Percentiles rank a stretch among this genome's conserved stretches.
phyloP scores from a whole-genome alignment of 306 rosid genomes.

The Carpinus viminea region DNA sequence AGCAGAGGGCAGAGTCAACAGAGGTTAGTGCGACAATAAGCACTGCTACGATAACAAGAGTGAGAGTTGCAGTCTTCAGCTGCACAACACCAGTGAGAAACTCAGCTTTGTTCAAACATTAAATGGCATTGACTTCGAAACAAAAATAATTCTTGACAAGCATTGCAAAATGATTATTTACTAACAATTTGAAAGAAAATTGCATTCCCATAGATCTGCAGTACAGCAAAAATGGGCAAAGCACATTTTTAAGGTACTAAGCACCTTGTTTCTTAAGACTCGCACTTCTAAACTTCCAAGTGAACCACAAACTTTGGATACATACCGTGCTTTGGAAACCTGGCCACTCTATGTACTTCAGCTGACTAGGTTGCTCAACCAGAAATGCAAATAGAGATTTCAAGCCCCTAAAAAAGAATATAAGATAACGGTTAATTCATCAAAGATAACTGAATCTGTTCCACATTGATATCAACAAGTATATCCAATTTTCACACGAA shows the following conservation, averaged over 20 bases:
- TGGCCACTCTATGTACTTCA: constrained; percentile 90
- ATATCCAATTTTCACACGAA: neutral
- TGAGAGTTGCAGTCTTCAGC: constrained; percentile 78
- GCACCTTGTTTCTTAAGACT: neutral
- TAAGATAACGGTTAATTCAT: neutral
- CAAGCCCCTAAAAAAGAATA: constrained; percentile 46
- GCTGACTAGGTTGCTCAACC: constrained; percentile 88
- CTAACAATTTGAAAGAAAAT: neutral
- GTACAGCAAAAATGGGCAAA: neutral
- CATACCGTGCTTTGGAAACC: constrained; percentile 75
- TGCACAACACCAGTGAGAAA: constrained; percentile 40
- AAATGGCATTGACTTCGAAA: neutral
- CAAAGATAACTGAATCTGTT: neutral
- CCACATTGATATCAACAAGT: constrained; percentile 3
- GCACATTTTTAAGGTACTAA: neutral
- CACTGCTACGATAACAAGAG: constrained; percentile 78
- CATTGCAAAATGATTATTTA: neutral
- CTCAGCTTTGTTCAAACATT: neutral
- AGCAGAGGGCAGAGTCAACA: constrained; percentile 73
- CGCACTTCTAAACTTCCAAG: neutral
- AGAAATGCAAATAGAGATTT: constrained; percentile 59
- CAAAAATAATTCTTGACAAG: neutral
- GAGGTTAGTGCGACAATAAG: constrained; percentile 77
- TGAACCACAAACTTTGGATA: neutral
- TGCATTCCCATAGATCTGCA: neutral